Evolutionary conservation across 2,329 filamentous ascomycete genomes (phyloP).

Genomic region (Epichloe coenophiala): DNA sequence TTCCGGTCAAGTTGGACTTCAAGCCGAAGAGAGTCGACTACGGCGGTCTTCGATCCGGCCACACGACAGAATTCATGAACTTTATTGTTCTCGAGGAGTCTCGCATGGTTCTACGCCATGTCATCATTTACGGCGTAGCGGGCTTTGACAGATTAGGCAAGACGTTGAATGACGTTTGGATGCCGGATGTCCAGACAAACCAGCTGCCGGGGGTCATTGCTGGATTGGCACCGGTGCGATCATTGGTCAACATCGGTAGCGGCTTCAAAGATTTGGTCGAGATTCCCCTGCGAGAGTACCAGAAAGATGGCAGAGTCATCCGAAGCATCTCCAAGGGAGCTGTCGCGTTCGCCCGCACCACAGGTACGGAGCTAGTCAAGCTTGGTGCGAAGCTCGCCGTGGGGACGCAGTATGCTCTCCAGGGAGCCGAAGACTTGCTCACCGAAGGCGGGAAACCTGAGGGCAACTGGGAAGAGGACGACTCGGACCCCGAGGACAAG

Average conservation of each 20-base stretch:
- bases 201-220: constrained; percentile 83
- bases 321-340: constrained; percentile 88
- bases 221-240: constrained; percentile 78
- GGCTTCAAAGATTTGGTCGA: constrained; percentile 79
- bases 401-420: constrained; percentile 84
- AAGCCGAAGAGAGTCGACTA: constrained; percentile 99
- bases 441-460: constrained; percentile 25
- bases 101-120: constrained; percentile 72
- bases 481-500: constrained; percentile 52
- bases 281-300: constrained; percentile 83
- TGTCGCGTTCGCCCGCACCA: constrained; percentile 79
- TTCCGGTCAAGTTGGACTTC: constrained; percentile 80
- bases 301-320: constrained; percentile 83
- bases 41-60: constrained; percentile 77
- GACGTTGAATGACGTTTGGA: constrained; percentile 92
- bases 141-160: constrained; percentile 85
- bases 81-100: constrained; percentile 86
- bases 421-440: constrained; percentile 75
- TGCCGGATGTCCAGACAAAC: constrained; percentile 77
- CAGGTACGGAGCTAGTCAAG: constrained; percentile 86
- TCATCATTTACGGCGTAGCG: constrained; percentile 82
- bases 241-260: constrained; percentile 79
- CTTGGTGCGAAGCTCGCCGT: constrained; percentile 89
- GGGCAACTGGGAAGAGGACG: constrained; percentile 43
- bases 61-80: constrained; percentile 98